Conservation (phyloP, 2,329 filamentous ascomycete species). For the Lasiodiplodia hormozganensis region DNA sequence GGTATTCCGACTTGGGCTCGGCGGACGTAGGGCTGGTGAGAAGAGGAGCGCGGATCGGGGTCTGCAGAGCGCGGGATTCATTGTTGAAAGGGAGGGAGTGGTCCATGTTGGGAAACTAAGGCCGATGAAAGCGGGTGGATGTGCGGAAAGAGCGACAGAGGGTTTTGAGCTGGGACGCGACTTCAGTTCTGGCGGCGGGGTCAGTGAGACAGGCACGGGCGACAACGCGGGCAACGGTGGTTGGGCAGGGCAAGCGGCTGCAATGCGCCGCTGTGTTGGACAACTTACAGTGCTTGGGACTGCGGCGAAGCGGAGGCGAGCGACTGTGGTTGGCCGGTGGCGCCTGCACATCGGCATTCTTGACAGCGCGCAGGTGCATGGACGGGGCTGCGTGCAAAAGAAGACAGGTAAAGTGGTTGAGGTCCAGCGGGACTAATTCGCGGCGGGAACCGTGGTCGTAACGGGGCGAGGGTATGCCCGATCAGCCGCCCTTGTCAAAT, state of each 20-base stretch:
- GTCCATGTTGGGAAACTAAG: conserved; percentile 4
- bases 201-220: conserved; percentile 19
- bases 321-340: conserved; percentile 13
- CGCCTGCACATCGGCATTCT: conserved; percentile 4
- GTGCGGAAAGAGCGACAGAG: conserved; percentile 8
- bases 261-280: conserved; percentile 25
- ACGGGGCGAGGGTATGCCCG: conserved; percentile 13
- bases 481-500: neutral
- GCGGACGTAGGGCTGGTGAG: neutral
- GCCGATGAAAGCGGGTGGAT: neutral
- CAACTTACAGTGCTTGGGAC: conserved; percentile 13
- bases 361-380: conserved; percentile 18
- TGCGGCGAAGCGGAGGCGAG: conserved; percentile 15
- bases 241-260: conserved; percentile 9
- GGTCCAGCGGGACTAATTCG: neutral
- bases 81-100: neutral
- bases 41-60: neutral
- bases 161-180: conserved; percentile 13
- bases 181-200: conserved; percentile 9
- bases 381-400: neutral
- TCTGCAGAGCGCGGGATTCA: conserved; percentile 7
- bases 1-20: conserved; percentile 21
- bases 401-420: neutral
- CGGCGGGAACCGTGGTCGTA: conserved; percentile 8
- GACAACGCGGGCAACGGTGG: conserved; percentile 19